These are phyloP conservation scores for Pestalotiopsis sp. DNA, from an alignment of 2,329 filamentous ascomycete species.

Conservation along the genomic window DNA sequence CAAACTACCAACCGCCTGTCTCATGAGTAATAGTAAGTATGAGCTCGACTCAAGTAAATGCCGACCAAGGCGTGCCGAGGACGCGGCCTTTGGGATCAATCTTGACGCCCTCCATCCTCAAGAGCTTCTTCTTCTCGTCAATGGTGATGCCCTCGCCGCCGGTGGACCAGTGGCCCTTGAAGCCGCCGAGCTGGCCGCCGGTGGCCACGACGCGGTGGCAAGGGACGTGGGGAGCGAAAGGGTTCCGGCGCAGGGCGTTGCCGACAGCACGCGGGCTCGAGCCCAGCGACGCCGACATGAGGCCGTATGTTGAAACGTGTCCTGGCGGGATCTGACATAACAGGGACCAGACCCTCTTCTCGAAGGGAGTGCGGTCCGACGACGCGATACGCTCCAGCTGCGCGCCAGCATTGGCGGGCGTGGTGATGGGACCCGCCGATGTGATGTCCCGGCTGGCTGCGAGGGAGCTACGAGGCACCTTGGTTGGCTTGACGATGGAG, in stretches of 20 bases:
- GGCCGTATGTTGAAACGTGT: slow-evolving; percentile 75
- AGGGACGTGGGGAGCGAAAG: slow-evolving; percentile 79
- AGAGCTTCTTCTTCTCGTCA: slow-evolving; percentile 62
- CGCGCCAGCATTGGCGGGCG: slow-evolving; percentile 31
- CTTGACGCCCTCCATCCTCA: slow-evolving; percentile 64
- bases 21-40: not conserved
- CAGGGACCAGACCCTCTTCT: slow-evolving; percentile 68
- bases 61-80: slow-evolving; percentile 55
- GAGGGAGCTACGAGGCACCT: slow-evolving; percentile 11
- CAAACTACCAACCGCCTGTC: not conserved
- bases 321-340: slow-evolving; percentile 79
- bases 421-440: slow-evolving; percentile 5
- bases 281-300: slow-evolving; percentile 57
- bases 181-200: slow-evolving; percentile 70
- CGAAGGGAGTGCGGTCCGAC: slow-evolving; percentile 52
- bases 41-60: slow-evolving; percentile 32
- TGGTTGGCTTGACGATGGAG: slow-evolving; percentile 6
- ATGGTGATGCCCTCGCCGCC: slow-evolving; percentile 64
- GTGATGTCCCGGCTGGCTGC: slow-evolving; percentile 10
- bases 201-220: slow-evolving; percentile 81
- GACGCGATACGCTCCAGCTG: slow-evolving; percentile 47
- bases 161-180: slow-evolving; percentile 67
- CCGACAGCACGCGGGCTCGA: slow-evolving; percentile 41
- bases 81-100: slow-evolving; percentile 64
- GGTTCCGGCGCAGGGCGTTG: slow-evolving; percentile 67